These are phyloP conservation scores for Circinella umbellata DNA, from an alignment of 371 early-diverging fungal species.

Conservation along the genomic window DNA sequence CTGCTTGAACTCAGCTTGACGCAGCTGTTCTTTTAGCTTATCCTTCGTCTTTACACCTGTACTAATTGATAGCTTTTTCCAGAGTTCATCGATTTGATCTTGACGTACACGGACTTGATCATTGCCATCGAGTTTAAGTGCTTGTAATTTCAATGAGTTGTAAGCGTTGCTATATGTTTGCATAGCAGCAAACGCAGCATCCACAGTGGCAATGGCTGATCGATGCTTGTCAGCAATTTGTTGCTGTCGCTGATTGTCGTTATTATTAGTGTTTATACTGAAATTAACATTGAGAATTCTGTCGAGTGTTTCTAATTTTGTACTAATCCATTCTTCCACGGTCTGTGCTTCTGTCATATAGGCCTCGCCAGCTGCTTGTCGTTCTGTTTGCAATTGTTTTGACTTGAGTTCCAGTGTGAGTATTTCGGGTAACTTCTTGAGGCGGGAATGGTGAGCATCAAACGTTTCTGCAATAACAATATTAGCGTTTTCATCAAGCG, in stretches of 20 bases:
- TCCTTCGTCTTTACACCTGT: slow-evolving; percentile 6
- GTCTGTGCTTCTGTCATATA: slow-evolving; percentile 35
- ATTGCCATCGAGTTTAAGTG: slow-evolving; percentile 7
- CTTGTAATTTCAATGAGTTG: slow-evolving; percentile 22
- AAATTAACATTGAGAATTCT: not conserved
- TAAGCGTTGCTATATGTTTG: slow-evolving; percentile 15
- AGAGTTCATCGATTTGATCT: slow-evolving; percentile 12
- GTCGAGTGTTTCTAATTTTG: slow-evolving; percentile 11
- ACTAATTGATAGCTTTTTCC: slow-evolving; percentile 13
- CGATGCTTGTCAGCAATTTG: not conserved
- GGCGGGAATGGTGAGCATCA: slow-evolving; percentile 29
- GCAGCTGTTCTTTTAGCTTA: slow-evolving; percentile 10
- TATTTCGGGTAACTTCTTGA: slow-evolving; percentile 30
- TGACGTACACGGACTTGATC: slow-evolving; percentile 16
- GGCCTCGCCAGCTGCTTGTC: slow-evolving; percentile 37
- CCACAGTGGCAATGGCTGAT: slow-evolving; percentile 8
- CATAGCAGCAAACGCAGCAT: slow-evolving; percentile 19
- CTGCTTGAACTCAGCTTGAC: slow-evolving; percentile 18
- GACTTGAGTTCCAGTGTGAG: slow-evolving; percentile 34
- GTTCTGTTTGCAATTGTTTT: slow-evolving; percentile 36
- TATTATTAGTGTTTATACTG: not conserved
- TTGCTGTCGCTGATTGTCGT: slow-evolving; percentile 1
- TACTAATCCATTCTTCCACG: slow-evolving; percentile 39
- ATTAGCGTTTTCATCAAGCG: slow-evolving; percentile 28
- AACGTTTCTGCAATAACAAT: slow-evolving; percentile 31